Conservation (phyloP, 2,329 filamentous ascomycete genomes). For the Emericellopsis cladophorae region DNA sequence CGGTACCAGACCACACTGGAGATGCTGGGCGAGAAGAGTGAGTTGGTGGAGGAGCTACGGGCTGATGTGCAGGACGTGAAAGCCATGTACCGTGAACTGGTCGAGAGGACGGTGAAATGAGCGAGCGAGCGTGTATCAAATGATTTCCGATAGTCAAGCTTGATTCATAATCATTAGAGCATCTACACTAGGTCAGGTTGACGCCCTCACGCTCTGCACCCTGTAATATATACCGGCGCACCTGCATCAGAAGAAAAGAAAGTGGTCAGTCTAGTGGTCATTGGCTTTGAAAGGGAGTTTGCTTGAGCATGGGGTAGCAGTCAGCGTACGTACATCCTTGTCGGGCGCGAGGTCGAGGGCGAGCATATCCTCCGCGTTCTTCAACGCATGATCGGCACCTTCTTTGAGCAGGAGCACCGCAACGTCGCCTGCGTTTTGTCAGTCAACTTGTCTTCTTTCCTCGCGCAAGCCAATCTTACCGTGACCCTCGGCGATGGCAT, state of each 20-base stretch:
- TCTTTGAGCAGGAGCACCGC: constrained; percentile 73
- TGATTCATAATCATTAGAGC: neutral
- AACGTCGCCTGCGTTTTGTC: constrained; percentile 48
- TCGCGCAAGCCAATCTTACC: constrained; percentile 26
- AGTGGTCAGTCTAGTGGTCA: neutral
- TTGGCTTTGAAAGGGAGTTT: constrained; percentile 3
- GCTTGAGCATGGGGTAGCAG: constrained; percentile 2
- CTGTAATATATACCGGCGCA: constrained; percentile 63
- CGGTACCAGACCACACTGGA: constrained; percentile 87
- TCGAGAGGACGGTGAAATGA: constrained; percentile 69
- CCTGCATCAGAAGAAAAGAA: constrained; percentile 27
- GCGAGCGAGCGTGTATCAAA: constrained; percentile 2
- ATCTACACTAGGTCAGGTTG: constrained; percentile 25
- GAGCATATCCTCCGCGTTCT: constrained; percentile 55
- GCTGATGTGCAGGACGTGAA: constrained; percentile 89
- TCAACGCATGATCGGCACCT: constrained; percentile 72
- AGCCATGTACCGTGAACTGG: constrained; percentile 87
- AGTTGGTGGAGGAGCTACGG: constrained; percentile 80
- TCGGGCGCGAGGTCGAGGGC: constrained; percentile 80
- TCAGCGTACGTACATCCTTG: constrained; percentile 48
- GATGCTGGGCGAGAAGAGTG: constrained; percentile 93
- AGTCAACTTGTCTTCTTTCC: neutral
- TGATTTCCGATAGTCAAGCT: neutral
- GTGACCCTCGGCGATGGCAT: constrained; percentile 66
- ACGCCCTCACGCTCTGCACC: constrained; percentile 78